Conservation (phyloP, 768 basidiomycete genomes). For the Chiua virens region DNA sequence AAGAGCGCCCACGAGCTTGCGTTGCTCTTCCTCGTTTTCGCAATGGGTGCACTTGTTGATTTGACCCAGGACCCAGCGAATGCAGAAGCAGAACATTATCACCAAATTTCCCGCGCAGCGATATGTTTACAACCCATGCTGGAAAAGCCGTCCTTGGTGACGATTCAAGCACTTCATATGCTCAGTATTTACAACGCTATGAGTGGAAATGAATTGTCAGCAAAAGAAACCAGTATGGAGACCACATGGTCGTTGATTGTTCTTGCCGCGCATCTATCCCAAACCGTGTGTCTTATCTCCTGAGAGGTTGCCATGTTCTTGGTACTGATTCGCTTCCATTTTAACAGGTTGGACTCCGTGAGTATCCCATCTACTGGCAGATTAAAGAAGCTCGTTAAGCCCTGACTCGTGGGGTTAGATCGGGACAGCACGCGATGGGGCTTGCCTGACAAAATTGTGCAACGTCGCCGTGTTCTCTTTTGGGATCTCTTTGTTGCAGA, state of each 20-base stretch:
- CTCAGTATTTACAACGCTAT: constrained; percentile 70
- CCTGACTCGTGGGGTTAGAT: constrained; percentile 35
- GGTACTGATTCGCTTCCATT: constrained; percentile 15
- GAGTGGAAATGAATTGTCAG: constrained; percentile 58
- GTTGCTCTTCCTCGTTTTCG: constrained; percentile 49
- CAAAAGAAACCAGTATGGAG: constrained; percentile 68
- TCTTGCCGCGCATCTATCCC: constrained; percentile 63
- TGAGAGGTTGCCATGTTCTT: not conserved
- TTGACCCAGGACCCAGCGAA: constrained; percentile 29
- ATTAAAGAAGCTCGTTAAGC: constrained; percentile 5
- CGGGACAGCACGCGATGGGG: constrained; percentile 68
- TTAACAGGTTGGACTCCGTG: constrained; percentile 66
- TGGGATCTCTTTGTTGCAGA: constrained; percentile 80
- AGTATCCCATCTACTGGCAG: constrained; percentile 27
- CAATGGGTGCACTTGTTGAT: constrained; percentile 51
- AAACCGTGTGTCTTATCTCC: constrained; percentile 48
- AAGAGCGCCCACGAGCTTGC: constrained; percentile 50
- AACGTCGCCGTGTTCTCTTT: constrained; percentile 66
- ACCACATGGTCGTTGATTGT: constrained; percentile 68
- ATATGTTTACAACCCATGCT: constrained; percentile 66
- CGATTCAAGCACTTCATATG: constrained; percentile 68
- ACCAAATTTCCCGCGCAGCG: constrained; percentile 64
- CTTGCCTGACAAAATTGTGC: constrained; percentile 59
- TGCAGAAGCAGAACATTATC: constrained; percentile 58
- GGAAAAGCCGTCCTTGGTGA: constrained; percentile 69